Evolutionary conservation across 495 filamentous ascomycete genomes (phyloP).

Genomic region (Parmelia sp.): DNA sequence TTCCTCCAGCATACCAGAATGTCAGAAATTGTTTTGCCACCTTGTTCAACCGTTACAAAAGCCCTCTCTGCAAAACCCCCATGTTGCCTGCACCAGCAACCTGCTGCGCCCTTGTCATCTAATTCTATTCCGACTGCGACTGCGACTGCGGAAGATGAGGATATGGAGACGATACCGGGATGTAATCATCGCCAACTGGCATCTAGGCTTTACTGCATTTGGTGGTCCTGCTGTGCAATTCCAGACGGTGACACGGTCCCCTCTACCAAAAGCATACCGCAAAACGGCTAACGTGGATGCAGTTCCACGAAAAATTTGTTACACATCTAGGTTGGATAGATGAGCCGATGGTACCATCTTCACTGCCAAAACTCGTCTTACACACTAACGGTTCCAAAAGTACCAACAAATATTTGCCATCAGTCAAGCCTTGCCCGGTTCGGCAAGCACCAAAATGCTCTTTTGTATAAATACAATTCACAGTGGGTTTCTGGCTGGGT

Average conservation of each 20-base stretch:
- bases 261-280: background rate
- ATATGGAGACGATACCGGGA: slow-evolving; percentile 29
- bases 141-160: slow-evolving; percentile 13
- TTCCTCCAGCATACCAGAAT: background rate
- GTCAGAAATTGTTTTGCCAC: background rate
- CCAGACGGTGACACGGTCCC: slow-evolving; percentile 42
- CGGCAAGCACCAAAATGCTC: slow-evolving; percentile 72
- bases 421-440: slow-evolving; percentile 69
- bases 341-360: slow-evolving; percentile 55
- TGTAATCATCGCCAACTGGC: slow-evolving; percentile 50
- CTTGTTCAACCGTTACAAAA: background rate
- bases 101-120: background rate
- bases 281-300: background rate
- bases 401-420: slow-evolving; percentile 81
- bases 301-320: slow-evolving; percentile 60
- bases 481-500: slow-evolving; percentile 54
- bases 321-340: slow-evolving; percentile 60
- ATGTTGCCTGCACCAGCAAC: background rate
- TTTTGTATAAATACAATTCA: slow-evolving; percentile 67
- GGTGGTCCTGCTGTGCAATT: slow-evolving; percentile 69
- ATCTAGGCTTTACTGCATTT: slow-evolving; percentile 65
- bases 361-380: background rate
- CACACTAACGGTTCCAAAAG: slow-evolving; percentile 32
- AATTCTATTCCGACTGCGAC: background rate
- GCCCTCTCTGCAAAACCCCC: no score